Base-by-base conservation (phyloP, 1,284 basidiomycete species). In the Pyrrhoderma noxium region DNA sequence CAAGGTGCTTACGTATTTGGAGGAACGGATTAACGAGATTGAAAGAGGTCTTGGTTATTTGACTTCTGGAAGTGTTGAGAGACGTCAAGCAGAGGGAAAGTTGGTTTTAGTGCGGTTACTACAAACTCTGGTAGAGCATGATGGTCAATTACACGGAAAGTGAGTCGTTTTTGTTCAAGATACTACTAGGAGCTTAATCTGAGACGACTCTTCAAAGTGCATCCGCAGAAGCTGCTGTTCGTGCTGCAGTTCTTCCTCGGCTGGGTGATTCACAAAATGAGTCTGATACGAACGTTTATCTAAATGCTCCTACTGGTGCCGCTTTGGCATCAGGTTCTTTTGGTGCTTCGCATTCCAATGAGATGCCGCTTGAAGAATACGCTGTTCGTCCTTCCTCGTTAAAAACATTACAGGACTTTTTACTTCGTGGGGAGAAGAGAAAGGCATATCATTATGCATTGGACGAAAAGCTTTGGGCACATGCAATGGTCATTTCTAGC, bases 401-500 rank as follows among this genome's bases (percentile, higher is more conserved):
- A n/a, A 79, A 85, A 59, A 82, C 82, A 61, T 85, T 97, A 51
- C 84, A 92, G 56, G 76, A 78, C 25, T 77, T 90, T 51, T 74
- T 97, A 9, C 67, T 93, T 7, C 76, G 80, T 42, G 96, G 96
- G 13, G 84, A 97, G 58, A 85, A 90, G 52, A 79, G 81, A 22
- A 81, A 87, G 57, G 96, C 96, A 0, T 93, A 92, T 60, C 82
- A 85, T 53, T 93, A 85, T 62, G 95, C 96, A 3, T 74, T 93
- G 23, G 84, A 93, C 54, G 80, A 93, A 64, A 85, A 80, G 59
- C 70, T 99, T 25, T 99, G 94, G 93, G 84, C 92, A 1, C 96
- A 99, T 66, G 96, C 96, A 0, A 82, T 99, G 77, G 72, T 98
- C 44, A 94, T 99, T 56, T 85, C 96, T 7, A 94, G 90, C 62